Conservation (phyloP, 176 grass and related monocot genomes). For the Juncus inflexus region DNA sequence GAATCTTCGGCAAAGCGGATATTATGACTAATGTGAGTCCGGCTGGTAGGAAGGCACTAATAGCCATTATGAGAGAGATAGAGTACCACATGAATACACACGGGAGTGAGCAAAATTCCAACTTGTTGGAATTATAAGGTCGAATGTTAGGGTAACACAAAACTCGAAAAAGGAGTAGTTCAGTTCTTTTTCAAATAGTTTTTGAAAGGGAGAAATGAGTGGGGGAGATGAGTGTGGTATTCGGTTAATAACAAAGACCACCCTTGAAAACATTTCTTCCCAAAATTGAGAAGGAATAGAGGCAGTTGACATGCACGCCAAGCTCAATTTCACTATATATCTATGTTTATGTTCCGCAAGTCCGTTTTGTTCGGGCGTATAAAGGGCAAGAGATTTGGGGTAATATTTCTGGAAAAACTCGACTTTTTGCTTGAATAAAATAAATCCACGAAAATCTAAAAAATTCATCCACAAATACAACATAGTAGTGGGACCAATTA, state of each 20-base stretch:
- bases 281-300: not conserved
- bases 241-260: conserved; percentile 4
- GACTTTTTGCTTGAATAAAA: not conserved
- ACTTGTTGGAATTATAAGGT: not conserved
- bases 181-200: not conserved
- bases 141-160: not conserved
- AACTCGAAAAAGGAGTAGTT: not conserved
- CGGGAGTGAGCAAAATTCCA: not conserved
- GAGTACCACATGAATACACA: not conserved
- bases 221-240: not conserved
- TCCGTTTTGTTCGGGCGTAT: conserved; percentile 20
- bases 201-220: not conserved
- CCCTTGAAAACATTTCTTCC: not conserved
- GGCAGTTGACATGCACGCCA: not conserved
- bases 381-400: not conserved
- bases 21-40: not conserved
- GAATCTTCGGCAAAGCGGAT: not conserved
- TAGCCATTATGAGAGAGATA: not conserved
- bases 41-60: not conserved
- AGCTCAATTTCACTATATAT: not conserved
- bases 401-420: not conserved
- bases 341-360: conserved; percentile 1
- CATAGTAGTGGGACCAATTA: conserved; percentile 2
- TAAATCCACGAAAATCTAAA: not conserved
- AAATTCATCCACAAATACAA: conserved; percentile 3